Percentiles rank a stretch among this genome's conserved stretches.
phyloP scores from a whole-genome alignment of 805 yeast species.

The Lipomyces chichibuensis region DNA sequence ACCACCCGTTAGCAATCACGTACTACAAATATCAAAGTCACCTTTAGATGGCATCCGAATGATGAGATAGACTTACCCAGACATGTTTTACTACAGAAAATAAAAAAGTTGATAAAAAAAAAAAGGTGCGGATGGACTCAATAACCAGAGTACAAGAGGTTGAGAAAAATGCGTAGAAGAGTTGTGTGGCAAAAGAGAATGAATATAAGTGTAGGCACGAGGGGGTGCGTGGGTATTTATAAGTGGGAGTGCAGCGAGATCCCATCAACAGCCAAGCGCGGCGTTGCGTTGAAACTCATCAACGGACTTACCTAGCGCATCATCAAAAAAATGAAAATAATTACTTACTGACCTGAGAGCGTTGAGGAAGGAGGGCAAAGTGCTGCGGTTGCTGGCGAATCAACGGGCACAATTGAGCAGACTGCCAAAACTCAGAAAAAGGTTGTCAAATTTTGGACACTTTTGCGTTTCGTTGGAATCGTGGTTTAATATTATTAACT shows the following conservation, averaged over 20 bases:
- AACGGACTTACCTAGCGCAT: not conserved
- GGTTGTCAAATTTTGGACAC: slow-evolving; percentile 6
- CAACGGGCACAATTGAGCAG: slow-evolving; percentile 7
- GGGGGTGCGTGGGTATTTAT: slow-evolving; percentile 20
- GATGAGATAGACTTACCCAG: slow-evolving; percentile 34
- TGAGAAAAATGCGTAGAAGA: not conserved
- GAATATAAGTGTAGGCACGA: not conserved
- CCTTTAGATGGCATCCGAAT: not conserved
- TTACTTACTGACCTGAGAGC: not conserved
- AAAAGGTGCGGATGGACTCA: slow-evolving; percentile 3
- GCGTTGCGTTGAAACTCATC: not conserved
- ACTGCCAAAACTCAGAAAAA: slow-evolving; percentile 10
- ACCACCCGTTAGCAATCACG: not conserved
- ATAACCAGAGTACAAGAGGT: not conserved
- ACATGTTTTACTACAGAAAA: slow-evolving; percentile 20
- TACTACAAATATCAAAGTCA: not conserved
- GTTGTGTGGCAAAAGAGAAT: not conserved
- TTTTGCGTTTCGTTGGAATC: slow-evolving; percentile 7
- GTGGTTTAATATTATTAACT: slow-evolving; percentile 2
- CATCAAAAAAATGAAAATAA: slow-evolving; percentile 4
- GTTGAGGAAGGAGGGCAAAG: slow-evolving; percentile 4
- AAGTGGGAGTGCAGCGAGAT: slow-evolving; percentile 8
- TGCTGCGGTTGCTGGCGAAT: slow-evolving; percentile 18
- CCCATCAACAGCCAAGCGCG: slow-evolving; percentile 5
- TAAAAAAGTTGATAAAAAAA: slow-evolving; percentile 3